Evolutionary conservation across 2,329 filamentous ascomycete genomes (phyloP).

Genomic region (Ceratocystis cubensis): DNA sequence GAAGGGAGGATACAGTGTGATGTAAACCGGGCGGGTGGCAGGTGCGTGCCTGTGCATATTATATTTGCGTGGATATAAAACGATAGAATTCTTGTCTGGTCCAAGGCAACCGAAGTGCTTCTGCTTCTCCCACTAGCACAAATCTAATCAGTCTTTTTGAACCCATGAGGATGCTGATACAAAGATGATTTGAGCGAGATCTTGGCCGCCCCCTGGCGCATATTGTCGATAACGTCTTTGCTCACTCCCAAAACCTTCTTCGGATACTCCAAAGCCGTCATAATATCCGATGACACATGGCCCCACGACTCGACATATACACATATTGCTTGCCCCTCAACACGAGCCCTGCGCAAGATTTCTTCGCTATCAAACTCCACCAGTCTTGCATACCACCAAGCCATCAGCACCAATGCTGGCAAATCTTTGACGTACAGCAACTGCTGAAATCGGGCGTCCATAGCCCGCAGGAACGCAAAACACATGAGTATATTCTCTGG

Average conservation of each 20-base stretch:
- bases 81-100: background rate
- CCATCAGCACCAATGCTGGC: constrained; percentile 41
- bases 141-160: background rate
- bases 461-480: constrained; percentile 35
- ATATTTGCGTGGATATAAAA: background rate
- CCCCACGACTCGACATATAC: constrained; percentile 27
- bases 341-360: constrained; percentile 32
- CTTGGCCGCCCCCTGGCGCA: background rate
- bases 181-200: background rate
- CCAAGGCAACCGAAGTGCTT: background rate
- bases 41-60: background rate
- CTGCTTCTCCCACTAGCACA: background rate
- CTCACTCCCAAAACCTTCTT: constrained; percentile 4
- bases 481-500: constrained; percentile 35
- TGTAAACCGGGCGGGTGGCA: constrained; percentile 19
- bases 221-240: background rate
- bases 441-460: constrained; percentile 33
- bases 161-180: background rate
- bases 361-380: constrained; percentile 33
- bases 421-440: constrained; percentile 41
- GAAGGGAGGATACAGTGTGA: constrained; percentile 39
- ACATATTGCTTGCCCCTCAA: constrained; percentile 41
- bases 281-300: constrained; percentile 2
- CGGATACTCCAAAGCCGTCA: constrained; percentile 18
- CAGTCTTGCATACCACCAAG: constrained; percentile 44